Base-by-base conservation (phyloP, 2,329 filamentous ascomycete species). In the Trichoderma hamatum region DNA sequence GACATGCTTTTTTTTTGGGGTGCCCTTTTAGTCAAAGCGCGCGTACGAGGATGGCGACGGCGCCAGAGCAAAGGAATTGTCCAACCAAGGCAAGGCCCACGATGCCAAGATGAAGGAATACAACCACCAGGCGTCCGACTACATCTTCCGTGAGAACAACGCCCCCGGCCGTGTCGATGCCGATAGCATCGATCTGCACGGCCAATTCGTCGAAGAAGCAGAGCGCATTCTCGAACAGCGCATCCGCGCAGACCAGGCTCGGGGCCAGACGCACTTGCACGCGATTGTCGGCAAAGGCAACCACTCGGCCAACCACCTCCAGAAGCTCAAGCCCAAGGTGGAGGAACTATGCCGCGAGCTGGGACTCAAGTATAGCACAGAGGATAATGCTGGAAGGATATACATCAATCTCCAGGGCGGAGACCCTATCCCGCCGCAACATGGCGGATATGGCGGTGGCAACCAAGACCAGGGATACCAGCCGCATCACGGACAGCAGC, bases 251-350 rank as follows among this genome's bases (percentile, higher is more conserved):
- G 94, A 94, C 69, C 88, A 89, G 77, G 80, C 86, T 65, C 86
- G 88, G 43, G 92, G 92, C 0, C 91, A 97, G 82, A 88, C 84
- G 24, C 93, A 97, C 81, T 83, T 99, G 68, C 94, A 97, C 81
- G 94, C 97, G 51, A 97, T 99, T 76, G 95, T 98, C 34, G 96
- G 96, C 76, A 97, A 95, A 81, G 96, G 96, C 3, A 96, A 96
- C 79, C 96, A 99, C 82, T 93, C 89, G 62, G 83, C 82, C 11
- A 87, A 90, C 72, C 91, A 96, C 75, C 86, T 98, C 28, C 93
- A 97, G 80, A 97, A 96, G 84, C 90, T 99, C 80, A 97, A 97
- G 82, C 96, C 96, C n/a, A 87, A 92, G 71, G 93, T 98, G 54
- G 94, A 98, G 82, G 86, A 92, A 78, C 84, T 98, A 60, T 97